phyloP scores from a whole-genome alignment of 768 basidiomycete genomes.

The Phaffia tasmanica region DNA sequence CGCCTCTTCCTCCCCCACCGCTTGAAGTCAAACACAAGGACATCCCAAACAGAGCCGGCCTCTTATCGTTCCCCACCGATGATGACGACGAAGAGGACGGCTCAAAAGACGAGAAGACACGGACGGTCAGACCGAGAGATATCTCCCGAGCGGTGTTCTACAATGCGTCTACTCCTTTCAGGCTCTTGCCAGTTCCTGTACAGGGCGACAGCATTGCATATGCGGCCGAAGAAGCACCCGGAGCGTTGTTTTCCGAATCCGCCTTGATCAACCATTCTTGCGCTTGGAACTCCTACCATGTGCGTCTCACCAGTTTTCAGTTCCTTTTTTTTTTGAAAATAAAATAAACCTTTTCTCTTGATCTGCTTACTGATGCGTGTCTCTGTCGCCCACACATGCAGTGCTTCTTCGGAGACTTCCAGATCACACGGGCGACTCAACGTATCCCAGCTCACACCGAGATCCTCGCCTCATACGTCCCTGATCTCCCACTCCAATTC shows the following conservation, averaged over 20 bases:
- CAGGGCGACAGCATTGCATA: slow-evolving; percentile 17
- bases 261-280: slow-evolving; percentile 24
- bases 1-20: not conserved
- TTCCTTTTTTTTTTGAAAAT: not conserved
- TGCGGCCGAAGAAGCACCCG: slow-evolving; percentile 8
- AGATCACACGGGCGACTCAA: slow-evolving; percentile 10
- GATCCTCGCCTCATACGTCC: slow-evolving; percentile 20
- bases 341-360: not conserved
- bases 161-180: slow-evolving; percentile 16
- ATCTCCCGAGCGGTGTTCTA: slow-evolving; percentile 17
- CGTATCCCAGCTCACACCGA: slow-evolving; percentile 9
- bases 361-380: too few relatives aligned
- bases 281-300: slow-evolving; percentile 9
- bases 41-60: too few relatives aligned
- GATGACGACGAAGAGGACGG: too few relatives aligned
- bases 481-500: slow-evolving; percentile 21
- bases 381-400: not conserved
- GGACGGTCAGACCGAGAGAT: not conserved
- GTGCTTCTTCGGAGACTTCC: slow-evolving; percentile 21
- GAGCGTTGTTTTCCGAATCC: slow-evolving; percentile 15
- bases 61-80: not conserved
- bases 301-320: not conserved
- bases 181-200: not conserved
- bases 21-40: too few relatives aligned
- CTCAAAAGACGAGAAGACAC: too few relatives aligned